Evolutionary conservation across 2,329 filamentous ascomycete species (phyloP).

Genomic region (Ophiostoma perfectum): DNA sequence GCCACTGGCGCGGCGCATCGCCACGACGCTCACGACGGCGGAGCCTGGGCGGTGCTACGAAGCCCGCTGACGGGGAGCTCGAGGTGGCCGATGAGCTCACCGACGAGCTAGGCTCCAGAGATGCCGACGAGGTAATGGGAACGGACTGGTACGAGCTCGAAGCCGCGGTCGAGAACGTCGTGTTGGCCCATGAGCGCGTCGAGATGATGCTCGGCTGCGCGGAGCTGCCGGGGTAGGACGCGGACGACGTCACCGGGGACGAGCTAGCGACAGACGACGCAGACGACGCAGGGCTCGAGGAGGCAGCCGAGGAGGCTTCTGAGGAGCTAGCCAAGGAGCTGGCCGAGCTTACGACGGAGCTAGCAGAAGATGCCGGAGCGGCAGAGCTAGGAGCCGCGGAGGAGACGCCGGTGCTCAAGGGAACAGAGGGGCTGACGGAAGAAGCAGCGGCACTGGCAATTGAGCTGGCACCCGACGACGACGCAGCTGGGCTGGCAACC

Average conservation of each 20-base stretch:
- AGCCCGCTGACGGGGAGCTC: not conserved
- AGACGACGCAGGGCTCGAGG: not conserved
- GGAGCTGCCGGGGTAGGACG: not conserved
- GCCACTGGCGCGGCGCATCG: slow-evolving; percentile 3
- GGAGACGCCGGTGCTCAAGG: not conserved
- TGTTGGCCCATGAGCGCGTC: not conserved
- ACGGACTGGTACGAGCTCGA: not conserved
- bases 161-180: not conserved
- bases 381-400: not conserved
- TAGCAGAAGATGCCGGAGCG: not conserved
- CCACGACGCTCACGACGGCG: slow-evolving; percentile 1
- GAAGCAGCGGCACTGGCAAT: not conserved
- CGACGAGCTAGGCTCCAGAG: not conserved
- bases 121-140: not conserved
- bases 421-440: not conserved
- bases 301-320: not conserved
- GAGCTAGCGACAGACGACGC: too few relatives aligned
- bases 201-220: not conserved
- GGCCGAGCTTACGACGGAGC: not conserved
- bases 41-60: not conserved
- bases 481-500: too few relatives aligned
- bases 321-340: not conserved
- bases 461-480: too few relatives aligned
- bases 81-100: not conserved
- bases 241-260: not conserved